Evolutionary conservation across 2,329 filamentous ascomycete genomes (phyloP), one percentile per base, ranked within the genome.

Genomic region (Decorospora gaudefroyi): DNA sequence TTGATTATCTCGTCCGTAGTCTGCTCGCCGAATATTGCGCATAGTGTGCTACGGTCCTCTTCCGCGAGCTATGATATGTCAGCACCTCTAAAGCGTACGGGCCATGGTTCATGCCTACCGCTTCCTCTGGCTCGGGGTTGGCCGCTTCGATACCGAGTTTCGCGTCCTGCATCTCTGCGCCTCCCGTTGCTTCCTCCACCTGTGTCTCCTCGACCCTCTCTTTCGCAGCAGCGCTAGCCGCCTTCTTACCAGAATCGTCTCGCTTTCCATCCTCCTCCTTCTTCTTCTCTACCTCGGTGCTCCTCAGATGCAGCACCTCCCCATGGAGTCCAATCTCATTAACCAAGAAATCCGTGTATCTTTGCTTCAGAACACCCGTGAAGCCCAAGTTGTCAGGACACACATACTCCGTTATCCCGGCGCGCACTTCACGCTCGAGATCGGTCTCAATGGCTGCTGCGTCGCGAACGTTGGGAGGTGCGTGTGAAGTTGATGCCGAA

Each of bases 341-440:
- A 59, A 96, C 91, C 57, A 93, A 77, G 61, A 96, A 96, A 68
- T 96, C 91, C 3, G 90, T 92, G 70, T 91, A 96, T 55, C 83
- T 78, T 64, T 86, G 83, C 75, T 89, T 89, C 61, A 88, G 61
- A 10, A 84, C 74, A 12, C 84, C 86, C 10, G 72, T 69, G 54
- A 88, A 88, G 1, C 83, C 81, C 42, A 75, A 69, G 21, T 78
- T 75, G n/a, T 77, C 68, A 1, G 76, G 70, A 31, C 77, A 81
- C 11, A 86, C 79, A 64, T 81, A 87, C 53, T 81, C 76, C 6
- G 79, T 80, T 53, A 89, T 88, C 18, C 86, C 85, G 1, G 74
- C 75, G 31, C 69, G 68, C 9, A 63, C 51, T 53, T 78, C 76
- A 23, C 73, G 71, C 30, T 70, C 66, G 16, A 65, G 42, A 38